Base-by-base conservation (phyloP, 2,329 filamentous ascomycete genomes). In the Fusarium staphyleae region DNA sequence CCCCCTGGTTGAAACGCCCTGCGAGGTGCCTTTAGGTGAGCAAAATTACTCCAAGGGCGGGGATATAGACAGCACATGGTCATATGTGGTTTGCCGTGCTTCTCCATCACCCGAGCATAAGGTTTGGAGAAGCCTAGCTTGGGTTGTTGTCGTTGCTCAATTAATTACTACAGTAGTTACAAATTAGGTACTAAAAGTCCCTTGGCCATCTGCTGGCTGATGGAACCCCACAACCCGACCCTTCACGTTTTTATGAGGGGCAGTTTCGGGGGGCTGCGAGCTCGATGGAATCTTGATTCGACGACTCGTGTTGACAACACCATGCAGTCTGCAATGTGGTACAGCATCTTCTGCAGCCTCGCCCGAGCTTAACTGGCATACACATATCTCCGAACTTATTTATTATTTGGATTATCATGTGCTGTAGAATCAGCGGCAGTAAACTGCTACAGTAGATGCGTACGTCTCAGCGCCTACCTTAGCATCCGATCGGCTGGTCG, bases 241-340 rank as follows among this genome's bases (percentile, higher is more conserved):
- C 48, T 61, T 62, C 46, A 57, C 22, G 43, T 57, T 53, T 45
- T 58, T 53, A 24, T 49, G 57, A 60, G 57, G 57, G 46, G 52
- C 57, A 60, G 32, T 60, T 47, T 58, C 57, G 52, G 56, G 65
- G 56, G 53, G 46, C 28, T 61, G 50, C 51, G 47, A 49, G 55
- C 48, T 60, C 57, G 59, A 61, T 65, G 57, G 53, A 64, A 62
- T 68, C 65, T 67, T 66, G 65, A 66, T 67, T 66, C 60, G 65
- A 66, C 65, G 57, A 65, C 63, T 53, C 35, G 48, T 63, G 43
- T 53, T 53, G 56, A 65, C 57, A 66, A 52, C 52, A 62, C 53
- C 28, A 40, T 55, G 48, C 48, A 57, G 52, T 39, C 35, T 24
- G 37, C 24, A 33, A 18, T 19, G 26, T 41, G 26, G 45, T 32